Base-by-base conservation (phyloP, 2,329 filamentous ascomycete species). In the Colletotrichum simmondsii region DNA sequence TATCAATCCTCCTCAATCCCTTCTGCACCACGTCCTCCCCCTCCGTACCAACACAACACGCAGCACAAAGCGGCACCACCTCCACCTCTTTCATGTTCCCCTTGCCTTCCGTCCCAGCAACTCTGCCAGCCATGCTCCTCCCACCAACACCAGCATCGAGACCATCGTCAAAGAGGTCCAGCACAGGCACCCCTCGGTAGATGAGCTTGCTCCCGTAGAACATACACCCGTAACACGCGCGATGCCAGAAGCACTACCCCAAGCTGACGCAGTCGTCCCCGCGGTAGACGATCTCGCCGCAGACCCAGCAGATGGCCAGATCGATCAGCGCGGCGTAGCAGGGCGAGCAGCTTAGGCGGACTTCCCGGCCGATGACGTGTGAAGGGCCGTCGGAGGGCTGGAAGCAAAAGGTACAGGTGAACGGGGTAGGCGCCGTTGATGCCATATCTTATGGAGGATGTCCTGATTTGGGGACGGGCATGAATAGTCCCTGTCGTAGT, bases 221-320 rank as follows among this genome's bases (percentile, higher is more conserved):
- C 73, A 91, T 77, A 77, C 88, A 91, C 19, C 88, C 88, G 78
- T 89, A 91, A 77, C 88, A 91, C 1, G 79, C 82, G 52, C 83
- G 82, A 76, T 91, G 89, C 89, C 88, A 91, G 77, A 91, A 91
- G 76, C 87, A 90, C 88, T 86, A 90, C 0, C 88, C 88, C n/a
- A 90, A 82, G 75, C 87, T 90, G 53, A 90, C 86, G 74, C 87
- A 87, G 71, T 90, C 88, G 28, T 88, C 85, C 0, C 83, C 87
- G 30, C 88, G 86, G 46, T 85, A 84, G 14, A 91, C 84, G 56
- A 88, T 79, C 78, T 90, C 87, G 24, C 88, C 87, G 74, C 89
- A 91, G 30, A 87, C 87, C 89, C 82, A 90, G 78, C 86, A 90
- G 64, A 90, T 86, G 72, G 88, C 87, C 60, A 90, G 82, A 77